Evolutionary conservation across 495 filamentous ascomycete species (phyloP), one percentile per base, ranked within the genome.

Genomic region (Penicillium arizonense): DNA sequence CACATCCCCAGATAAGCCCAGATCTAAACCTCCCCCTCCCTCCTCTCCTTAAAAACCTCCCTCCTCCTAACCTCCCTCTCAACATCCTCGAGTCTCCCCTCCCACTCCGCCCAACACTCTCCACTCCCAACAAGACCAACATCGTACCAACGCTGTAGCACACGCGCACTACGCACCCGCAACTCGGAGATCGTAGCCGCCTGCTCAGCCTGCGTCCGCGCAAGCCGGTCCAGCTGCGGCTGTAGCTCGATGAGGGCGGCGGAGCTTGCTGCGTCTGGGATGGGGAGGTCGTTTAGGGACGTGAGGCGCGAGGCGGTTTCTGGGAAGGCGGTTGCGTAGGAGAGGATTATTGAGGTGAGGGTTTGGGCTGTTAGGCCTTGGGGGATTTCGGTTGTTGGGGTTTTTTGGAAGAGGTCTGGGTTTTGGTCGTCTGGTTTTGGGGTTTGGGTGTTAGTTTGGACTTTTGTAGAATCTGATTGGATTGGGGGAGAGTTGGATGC

Each of bases 111-210:
- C 77, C 90, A 88, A 49, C 78, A 85, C 55, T 87, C 82, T 0
- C 87, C 85, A 57, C 80, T 82, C 12, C 81, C 78, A 35, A 96
- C 66, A 46, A 93, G 73, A 11, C 84, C 79, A 21, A 84, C 68
- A 59, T 91, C 84, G 71, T 95, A 93, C 90, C 91, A 96, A 14
- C 80, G 68, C 67, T 90, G 81, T 49, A 97, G 65, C n/a, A 85
- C 70, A 21, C 68, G 65, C 50, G 91, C 92, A 50, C 83, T 95
- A 16, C 88, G 77, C n/a, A 77, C 75, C 42, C 91, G 68, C 52
- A 98, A 65, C 52, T 84, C 84, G 23, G 85, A 82, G 32, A 96
- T 82, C 56, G 75, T 82, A 10, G 81, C 82, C n/a, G 79, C 82
- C 68, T 96, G 92, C 18, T 81, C 77, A 5, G 81, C 67, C 70